Evolutionary conservation across 352 stramenopile genomes (phyloP).

Genomic region (Phytophthora pinifolia): DNA sequence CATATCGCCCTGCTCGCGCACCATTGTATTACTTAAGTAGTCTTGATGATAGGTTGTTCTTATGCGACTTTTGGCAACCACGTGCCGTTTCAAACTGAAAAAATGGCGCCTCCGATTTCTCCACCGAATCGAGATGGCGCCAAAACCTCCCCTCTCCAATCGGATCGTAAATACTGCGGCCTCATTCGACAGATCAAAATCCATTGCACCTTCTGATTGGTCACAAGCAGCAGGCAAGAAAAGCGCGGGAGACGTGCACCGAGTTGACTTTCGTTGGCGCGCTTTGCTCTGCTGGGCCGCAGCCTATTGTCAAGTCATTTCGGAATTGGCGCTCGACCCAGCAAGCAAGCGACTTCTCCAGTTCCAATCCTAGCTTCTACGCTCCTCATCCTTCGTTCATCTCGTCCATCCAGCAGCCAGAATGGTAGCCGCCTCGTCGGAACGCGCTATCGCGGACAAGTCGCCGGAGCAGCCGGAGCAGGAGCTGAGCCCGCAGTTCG

Average conservation of each 20-base stretch:
- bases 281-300: constrained; percentile 12
- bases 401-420: too few species aligned
- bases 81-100: constrained; percentile 4
- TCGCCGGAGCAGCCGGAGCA: too few species aligned
- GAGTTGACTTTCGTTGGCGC: constrained; percentile 12
- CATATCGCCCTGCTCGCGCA: too few species aligned
- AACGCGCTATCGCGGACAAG: too few species aligned
- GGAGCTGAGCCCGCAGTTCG: too few species aligned
- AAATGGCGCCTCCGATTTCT: constrained; percentile 10
- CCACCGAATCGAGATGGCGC: constrained; percentile 5
- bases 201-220: constrained; percentile 6
- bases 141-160: constrained; percentile 21
- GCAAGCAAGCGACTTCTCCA: too few species aligned
- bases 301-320: constrained; percentile 28
- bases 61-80: too few species aligned
- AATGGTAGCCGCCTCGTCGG: too few species aligned
- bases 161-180: neutral
- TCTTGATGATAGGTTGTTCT: too few species aligned
- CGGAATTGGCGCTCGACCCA: constrained; percentile 28
- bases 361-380: too few species aligned
- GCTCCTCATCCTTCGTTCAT: too few species aligned
- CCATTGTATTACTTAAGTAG: too few species aligned
- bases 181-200: constrained; percentile 4
- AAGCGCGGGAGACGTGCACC: constrained; percentile 27
- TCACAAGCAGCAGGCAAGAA: constrained; percentile 15